A percentile compares a stretch with the other conserved stretches of the same genome.
phyloP scores from a whole-genome alignment of 495 filamentous ascomycete species.

The Xylaria palmicola region DNA sequence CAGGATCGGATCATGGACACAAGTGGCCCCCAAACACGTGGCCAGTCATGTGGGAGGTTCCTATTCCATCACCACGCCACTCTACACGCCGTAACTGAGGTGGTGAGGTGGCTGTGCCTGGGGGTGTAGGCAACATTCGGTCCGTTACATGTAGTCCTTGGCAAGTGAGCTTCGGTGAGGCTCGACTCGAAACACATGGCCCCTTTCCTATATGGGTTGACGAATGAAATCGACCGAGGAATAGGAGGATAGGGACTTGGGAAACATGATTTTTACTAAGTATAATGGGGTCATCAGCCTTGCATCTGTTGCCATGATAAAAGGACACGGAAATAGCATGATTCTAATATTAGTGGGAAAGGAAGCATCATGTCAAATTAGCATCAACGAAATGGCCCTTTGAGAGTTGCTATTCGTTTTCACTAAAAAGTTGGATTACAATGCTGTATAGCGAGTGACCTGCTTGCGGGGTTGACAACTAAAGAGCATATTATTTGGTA shows the following conservation, averaged over 20 bases:
- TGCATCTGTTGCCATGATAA: neutral
- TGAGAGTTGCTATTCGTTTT: neutral
- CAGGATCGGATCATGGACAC: neutral
- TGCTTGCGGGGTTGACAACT: too few relatives aligned
- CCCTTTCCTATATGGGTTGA: neutral
- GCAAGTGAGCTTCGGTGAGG: conserved; percentile 6
- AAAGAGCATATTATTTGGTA: too few relatives aligned
- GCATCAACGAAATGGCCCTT: neutral
- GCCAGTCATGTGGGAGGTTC: neutral
- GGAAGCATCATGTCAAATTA: neutral
- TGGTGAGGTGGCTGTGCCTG: neutral
- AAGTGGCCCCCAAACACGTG: neutral
- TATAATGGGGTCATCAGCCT: too few relatives aligned
- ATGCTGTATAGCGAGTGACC: too few relatives aligned
- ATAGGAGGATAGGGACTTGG: neutral
- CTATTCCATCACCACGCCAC: neutral
- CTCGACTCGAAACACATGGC: neutral
- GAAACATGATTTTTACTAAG: too few relatives aligned
- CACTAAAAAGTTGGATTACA: too few relatives aligned
- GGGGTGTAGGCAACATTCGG: neutral
- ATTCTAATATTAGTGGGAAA: neutral
- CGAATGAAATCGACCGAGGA: neutral
- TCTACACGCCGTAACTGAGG: neutral
- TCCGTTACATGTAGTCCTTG: neutral
- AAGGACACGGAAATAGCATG: neutral